Conservation (phyloP, 2,329 filamentous ascomycete genomes). For the Aspergillus transmontanensis region DNA sequence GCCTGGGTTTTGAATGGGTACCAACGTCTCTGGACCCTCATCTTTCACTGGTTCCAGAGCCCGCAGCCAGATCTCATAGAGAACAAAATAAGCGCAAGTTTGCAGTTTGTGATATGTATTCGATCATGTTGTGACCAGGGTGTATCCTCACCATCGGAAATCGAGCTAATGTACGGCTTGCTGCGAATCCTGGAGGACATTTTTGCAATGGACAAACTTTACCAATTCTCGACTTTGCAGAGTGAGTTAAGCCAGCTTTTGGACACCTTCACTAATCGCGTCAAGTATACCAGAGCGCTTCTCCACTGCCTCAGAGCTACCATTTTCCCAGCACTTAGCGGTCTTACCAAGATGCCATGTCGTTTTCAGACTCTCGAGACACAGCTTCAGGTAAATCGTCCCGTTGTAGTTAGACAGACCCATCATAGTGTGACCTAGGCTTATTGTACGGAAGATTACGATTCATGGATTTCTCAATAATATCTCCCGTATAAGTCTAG, state of each 20-base stretch:
- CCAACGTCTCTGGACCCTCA: constrained; percentile 35
- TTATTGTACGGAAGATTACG: constrained; percentile 27
- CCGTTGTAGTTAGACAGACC: neutral
- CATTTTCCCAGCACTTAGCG: constrained; percentile 28
- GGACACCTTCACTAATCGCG: constrained; percentile 26
- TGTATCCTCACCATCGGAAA: constrained; percentile 26
- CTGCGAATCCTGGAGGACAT: constrained; percentile 36
- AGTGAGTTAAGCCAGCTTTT: constrained; percentile 32
- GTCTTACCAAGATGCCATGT: constrained; percentile 24
- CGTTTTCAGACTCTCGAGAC: constrained; percentile 27
- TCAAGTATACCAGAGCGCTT: constrained; percentile 21
- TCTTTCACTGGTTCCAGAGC: constrained; percentile 31
- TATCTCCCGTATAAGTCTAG: neutral
- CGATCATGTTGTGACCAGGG: constrained; percentile 25
- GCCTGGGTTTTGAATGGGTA: constrained; percentile 38
- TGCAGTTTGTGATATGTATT: constrained; percentile 31
- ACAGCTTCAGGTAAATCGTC: constrained; percentile 35
- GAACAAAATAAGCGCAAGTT: constrained; percentile 23
- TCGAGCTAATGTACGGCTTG: constrained; percentile 31
- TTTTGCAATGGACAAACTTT: constrained; percentile 26
- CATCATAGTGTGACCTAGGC: constrained; percentile 5
- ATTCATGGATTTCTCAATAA: constrained; percentile 23
- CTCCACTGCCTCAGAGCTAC: constrained; percentile 27
- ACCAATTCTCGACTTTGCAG: constrained; percentile 31
- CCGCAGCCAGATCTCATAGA: constrained; percentile 17